Percentiles rank a stretch among this genome's conserved stretches.
Evolutionary conservation across 2,329 filamentous ascomycete genomes (phyloP).

Genomic region (Aphanocladium album): DNA sequence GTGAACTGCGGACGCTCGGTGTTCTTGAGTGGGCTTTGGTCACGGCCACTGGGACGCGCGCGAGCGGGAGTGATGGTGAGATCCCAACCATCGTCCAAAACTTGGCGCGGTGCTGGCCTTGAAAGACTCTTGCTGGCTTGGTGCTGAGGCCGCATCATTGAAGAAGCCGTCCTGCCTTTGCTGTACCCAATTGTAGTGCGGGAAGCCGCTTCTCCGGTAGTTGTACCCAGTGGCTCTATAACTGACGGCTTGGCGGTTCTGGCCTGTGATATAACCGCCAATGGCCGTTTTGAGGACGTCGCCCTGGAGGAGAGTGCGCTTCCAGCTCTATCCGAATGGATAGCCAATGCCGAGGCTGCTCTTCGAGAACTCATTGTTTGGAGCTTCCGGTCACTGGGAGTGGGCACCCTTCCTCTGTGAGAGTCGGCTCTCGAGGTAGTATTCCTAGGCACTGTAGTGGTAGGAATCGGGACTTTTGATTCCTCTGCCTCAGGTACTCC

Average conservation of each 20-base stretch:
- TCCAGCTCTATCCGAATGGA: slow-evolving; percentile 17
- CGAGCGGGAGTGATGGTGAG: slow-evolving; percentile 45
- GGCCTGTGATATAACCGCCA: slow-evolving; percentile 11
- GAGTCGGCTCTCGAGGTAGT: neutral
- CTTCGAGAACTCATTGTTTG: slow-evolving; percentile 39
- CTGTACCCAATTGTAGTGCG: slow-evolving; percentile 81
- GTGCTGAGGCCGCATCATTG: slow-evolving; percentile 33
- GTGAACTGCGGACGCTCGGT: slow-evolving; percentile 47
- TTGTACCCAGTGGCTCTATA: slow-evolving; percentile 44
- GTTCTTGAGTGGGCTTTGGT: slow-evolving; percentile 17
- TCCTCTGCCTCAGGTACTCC: slow-evolving; percentile 52
- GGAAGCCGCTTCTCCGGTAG: slow-evolving; percentile 62
- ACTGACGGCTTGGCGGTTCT: slow-evolving; percentile 20
- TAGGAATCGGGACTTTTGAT: slow-evolving; percentile 20
- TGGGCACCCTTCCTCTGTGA: neutral
- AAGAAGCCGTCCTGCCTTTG: slow-evolving; percentile 60
- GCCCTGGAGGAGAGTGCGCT: slow-evolving; percentile 11
- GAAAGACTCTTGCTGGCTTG: slow-evolving; percentile 12
- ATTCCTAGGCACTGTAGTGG: neutral
- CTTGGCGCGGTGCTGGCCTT: slow-evolving; percentile 7
- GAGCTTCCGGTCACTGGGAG: slow-evolving; percentile 6
- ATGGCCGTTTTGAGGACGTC: neutral
- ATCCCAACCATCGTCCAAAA: slow-evolving; percentile 19
- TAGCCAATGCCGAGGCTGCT: slow-evolving; percentile 47
- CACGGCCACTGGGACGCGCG: slow-evolving; percentile 19